Evolutionary conservation across 2,329 filamentous ascomycete species (phyloP).

Genomic region (Colletotrichum sp.): DNA sequence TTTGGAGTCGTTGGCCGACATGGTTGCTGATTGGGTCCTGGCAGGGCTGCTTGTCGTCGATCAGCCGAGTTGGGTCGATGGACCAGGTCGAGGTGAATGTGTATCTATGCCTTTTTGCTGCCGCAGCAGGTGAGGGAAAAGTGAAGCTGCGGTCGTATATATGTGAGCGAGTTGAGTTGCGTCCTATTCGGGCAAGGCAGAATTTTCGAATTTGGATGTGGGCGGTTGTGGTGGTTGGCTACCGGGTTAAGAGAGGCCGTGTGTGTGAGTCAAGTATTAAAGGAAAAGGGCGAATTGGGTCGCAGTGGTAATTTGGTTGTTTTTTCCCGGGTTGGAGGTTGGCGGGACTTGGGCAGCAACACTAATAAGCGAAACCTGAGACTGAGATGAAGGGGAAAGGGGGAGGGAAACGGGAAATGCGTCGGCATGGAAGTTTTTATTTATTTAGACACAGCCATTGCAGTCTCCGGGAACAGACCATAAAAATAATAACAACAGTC

Average conservation of each 20-base stretch:
- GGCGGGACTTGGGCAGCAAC: conserved; percentile 5
- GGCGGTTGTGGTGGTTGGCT: conserved; percentile 12
- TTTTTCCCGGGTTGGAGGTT: not conserved
- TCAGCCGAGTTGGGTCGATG: not conserved
- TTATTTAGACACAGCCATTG: conserved; percentile 18
- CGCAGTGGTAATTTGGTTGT: conserved; percentile 10
- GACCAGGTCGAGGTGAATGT: not conserved
- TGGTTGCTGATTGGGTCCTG: conserved; percentile 5
- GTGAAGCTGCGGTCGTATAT: not conserved
- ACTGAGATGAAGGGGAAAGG: conserved; percentile 4
- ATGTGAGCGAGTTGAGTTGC: not conserved
- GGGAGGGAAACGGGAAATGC: not conserved
- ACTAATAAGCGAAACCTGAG: not conserved
- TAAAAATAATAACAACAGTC: not conserved
- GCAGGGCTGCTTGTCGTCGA: not conserved
- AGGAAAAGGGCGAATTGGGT: conserved; percentile 16
- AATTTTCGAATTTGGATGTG: conserved; percentile 10
- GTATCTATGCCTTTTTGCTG: not conserved
- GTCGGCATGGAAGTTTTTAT: conserved; percentile 11
- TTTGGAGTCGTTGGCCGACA: conserved; percentile 20
- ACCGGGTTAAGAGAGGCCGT: conserved; percentile 13
- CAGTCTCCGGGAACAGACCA: not conserved
- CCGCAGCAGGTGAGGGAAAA: not conserved
- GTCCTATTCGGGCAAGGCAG: not conserved
- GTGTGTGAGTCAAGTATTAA: conserved; percentile 22